Evolutionary conservation across 2,329 filamentous ascomycete species (phyloP), one percentile per base, ranked within the genome.

Genomic region (Raffaelea albimanens): DNA sequence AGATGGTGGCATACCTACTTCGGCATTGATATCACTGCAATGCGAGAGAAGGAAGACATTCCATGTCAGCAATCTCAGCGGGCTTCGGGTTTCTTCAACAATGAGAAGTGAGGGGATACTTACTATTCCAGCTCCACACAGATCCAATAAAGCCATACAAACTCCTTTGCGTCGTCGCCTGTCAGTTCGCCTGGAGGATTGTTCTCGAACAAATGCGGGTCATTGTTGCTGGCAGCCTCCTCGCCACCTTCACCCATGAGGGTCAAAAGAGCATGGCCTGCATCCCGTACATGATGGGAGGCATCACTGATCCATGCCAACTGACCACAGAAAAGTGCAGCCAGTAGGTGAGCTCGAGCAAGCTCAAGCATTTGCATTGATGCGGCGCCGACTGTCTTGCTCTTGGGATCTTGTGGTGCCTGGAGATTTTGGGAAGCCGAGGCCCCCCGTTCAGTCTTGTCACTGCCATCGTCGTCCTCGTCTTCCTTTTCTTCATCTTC

Each of bases 51-150:
- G 22, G 4, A 20, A 5, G 21, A 9, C 3, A 2, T 4, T n/a
- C 9, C 7, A n/a, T n/a, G 22, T 45, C 20, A 45, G 33, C 19
- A 44, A 19, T 25, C n/a, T 38, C 3, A n/a, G 20, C 1, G 3
- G 19, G 20, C 9, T 40, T 34, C n/a, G 4, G 4, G 29, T 36
- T 14, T 3, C 29, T 21, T 1, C 34, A 38, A 38, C 8, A 38
- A 38, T n/a, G 34, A 16, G 7, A 38, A 38, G 34, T 38, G 34
- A 7, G 14, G 25, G 10, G 11, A 9, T 3, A 50, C 53, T 47
- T 20, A 55, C 53, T 40, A 50, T 21, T 55, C 53, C 16, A 55
- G 25, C 21, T 51, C 46, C 3, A 52, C 50, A 29, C 52, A 53
- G 2, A 29, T 46, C 53, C 53, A 55, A 23, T 51, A 55, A 3